Evolutionary conservation across 2,329 filamentous ascomycete genomes (phyloP).

Genomic region (Epichloe uncinata): DNA sequence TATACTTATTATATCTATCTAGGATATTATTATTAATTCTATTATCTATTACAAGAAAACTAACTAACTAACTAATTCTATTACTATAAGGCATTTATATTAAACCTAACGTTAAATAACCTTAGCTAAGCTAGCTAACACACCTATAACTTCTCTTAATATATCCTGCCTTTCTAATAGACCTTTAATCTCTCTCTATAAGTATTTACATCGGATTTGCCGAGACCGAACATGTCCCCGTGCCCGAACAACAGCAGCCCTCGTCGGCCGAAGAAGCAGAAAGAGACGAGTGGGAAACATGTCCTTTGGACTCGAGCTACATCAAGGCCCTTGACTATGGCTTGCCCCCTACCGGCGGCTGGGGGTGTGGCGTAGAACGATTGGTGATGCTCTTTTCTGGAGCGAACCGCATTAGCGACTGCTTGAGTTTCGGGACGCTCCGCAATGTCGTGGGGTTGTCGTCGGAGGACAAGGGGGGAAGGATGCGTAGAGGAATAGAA

Average conservation of each 20-base stretch:
- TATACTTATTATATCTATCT: no score
- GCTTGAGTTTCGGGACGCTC: slow-evolving; percentile 77
- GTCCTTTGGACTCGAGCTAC: slow-evolving; percentile 62
- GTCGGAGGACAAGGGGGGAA: slow-evolving; percentile 16
- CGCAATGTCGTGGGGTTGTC: slow-evolving; percentile 48
- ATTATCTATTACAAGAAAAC: no score
- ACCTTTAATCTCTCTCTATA: no score
- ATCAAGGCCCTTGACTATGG: slow-evolving; percentile 75
- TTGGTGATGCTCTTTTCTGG: slow-evolving; percentile 85
- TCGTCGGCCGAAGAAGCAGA: slow-evolving; percentile 22
- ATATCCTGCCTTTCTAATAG: no score
- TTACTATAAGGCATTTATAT: no score
- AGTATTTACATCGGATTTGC: slow-evolving; percentile 21
- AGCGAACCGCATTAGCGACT: slow-evolving; percentile 66
- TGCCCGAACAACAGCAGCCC: slow-evolving; percentile 12
- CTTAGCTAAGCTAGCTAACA: no score
- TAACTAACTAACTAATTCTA: no score
- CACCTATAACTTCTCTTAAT: no score
- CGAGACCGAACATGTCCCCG: not conserved
- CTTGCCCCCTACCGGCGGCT: slow-evolving; percentile 89
- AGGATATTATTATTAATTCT: no score
- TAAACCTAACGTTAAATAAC: no score
- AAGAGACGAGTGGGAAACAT: slow-evolving; percentile 31
- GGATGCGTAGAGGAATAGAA: not conserved
- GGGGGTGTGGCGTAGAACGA: slow-evolving; percentile 87